These are phyloP conservation scores for Chlamydomonas sp. DNA, from an alignment of 139 green algal species.

Conservation along the genomic window DNA sequence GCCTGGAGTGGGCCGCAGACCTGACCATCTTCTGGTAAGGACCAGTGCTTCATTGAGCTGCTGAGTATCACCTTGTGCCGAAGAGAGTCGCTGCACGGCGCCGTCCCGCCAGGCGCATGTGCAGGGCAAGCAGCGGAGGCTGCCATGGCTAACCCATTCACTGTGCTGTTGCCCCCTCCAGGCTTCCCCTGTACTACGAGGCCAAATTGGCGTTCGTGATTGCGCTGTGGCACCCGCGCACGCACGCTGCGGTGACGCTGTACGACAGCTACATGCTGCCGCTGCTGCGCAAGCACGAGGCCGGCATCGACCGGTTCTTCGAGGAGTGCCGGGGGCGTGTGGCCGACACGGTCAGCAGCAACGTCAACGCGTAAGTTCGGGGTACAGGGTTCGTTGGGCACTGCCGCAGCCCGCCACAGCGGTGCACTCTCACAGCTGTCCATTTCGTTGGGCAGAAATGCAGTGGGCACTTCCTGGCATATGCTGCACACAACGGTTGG, in stretches of 20 bases:
- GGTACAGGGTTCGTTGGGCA: too few species aligned
- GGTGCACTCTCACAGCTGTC: too few species aligned
- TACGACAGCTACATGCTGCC: constrained; percentile 38
- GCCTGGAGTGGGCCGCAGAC: constrained; percentile 28
- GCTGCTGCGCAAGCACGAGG: constrained; percentile 17
- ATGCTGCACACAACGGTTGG: too few species aligned
- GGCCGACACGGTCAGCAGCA: constrained; percentile 1
- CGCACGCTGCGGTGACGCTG: constrained; percentile 15
- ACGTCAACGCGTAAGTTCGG: not conserved
- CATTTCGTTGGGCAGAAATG: too few species aligned
- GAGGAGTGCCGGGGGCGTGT: constrained; percentile 6
- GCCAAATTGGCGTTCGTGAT: constrained; percentile 45
- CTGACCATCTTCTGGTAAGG: constrained; percentile 35
- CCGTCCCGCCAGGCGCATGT: too few species aligned
- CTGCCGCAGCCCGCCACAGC: too few species aligned
- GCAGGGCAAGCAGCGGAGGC: too few species aligned
- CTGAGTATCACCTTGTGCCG: too few species aligned
- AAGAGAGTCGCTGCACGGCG: too few species aligned
- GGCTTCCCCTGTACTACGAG: constrained; percentile 47
- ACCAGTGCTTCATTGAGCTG: not conserved
- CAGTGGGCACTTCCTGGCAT: too few species aligned
- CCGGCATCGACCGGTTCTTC: constrained; percentile 7
- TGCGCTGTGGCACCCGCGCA: constrained; percentile 41
- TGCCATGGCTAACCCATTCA: not conserved
- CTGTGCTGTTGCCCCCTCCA: not conserved